A percentile compares a stretch with the other conserved stretches of the same genome.
phyloP scores from a whole-genome alignment of 371 early-diverging fungal species.

The Apophysomyces ossiformis region DNA sequence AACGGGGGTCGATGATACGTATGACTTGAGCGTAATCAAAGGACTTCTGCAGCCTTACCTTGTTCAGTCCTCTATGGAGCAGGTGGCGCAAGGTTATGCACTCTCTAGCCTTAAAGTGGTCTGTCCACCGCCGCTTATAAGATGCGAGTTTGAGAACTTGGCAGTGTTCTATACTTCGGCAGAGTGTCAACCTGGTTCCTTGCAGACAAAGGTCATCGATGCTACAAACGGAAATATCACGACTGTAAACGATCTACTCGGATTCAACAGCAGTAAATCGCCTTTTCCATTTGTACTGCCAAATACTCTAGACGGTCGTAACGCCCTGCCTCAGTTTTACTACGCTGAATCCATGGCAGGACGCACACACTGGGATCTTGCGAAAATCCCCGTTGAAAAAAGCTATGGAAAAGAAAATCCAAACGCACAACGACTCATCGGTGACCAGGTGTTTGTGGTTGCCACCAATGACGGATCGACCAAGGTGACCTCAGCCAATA shows the following conservation, averaged over 20 bases:
- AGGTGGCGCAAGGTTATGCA: conserved; percentile 7
- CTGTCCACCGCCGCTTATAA: neutral
- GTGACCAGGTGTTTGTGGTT: conserved; percentile 23
- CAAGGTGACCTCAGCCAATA: neutral
- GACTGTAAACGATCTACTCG: conserved; percentile 14
- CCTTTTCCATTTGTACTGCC: neutral
- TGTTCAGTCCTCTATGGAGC: conserved; percentile 7
- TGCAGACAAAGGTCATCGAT: conserved; percentile 18
- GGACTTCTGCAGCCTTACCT: conserved; percentile 20
- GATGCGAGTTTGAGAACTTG: conserved; percentile 11
- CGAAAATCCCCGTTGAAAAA: neutral
- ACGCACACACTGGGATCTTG: conserved; percentile 14
- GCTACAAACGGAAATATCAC: conserved; percentile 10
- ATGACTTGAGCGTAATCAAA: neutral
- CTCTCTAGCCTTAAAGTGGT: conserved; percentile 5
- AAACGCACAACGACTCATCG: conserved; percentile 1
- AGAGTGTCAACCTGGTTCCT: conserved; percentile 13
- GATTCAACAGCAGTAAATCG: neutral
- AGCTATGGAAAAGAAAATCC: conserved; percentile 1
- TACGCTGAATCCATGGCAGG: conserved; percentile 24
- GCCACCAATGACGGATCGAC: neutral
- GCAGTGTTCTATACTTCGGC: neutral
- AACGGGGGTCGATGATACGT: neutral
- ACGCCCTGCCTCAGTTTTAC: conserved; percentile 10
- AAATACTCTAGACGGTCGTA: neutral